phyloP scores from a whole-genome alignment of 2,329 filamentous ascomycete species.

The Ophiosphaerella herpotricha region DNA sequence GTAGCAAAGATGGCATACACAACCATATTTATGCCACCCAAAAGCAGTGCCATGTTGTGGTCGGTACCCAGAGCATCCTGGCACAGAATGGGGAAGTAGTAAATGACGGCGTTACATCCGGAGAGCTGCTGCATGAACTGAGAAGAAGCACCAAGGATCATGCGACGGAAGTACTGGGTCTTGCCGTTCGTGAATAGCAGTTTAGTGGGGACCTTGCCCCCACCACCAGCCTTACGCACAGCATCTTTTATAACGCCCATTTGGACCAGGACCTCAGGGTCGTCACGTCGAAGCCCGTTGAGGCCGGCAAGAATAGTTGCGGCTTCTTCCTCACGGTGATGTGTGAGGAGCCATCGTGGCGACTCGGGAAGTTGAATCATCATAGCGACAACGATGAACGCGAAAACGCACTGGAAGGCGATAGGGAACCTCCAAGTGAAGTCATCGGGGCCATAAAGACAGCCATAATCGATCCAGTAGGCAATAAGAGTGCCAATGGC shows the following conservation, averaged over 20 bases:
- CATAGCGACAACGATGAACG: conserved; percentile 35
- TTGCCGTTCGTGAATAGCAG: conserved; percentile 64
- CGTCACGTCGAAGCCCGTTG: conserved; percentile 53
- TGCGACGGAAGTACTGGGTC: conserved; percentile 67
- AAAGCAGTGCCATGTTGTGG: conserved; percentile 51
- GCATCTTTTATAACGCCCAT: conserved; percentile 66
- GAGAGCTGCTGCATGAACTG: conserved; percentile 65
- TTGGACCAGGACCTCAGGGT: conserved; percentile 61
- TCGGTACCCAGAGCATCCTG: conserved; percentile 57
- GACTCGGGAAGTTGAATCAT: conserved; percentile 45
- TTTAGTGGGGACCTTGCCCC: conserved; percentile 42
- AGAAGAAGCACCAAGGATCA: conserved; percentile 62
- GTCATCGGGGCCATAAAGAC: conserved; percentile 32
- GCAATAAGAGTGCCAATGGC: conserved; percentile 56
- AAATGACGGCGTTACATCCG: conserved; percentile 50
- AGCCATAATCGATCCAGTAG: conserved; percentile 58
- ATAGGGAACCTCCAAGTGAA: conserved; percentile 57
- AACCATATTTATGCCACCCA: conserved; percentile 59
- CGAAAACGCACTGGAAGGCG: conserved; percentile 57
- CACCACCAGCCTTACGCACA: conserved; percentile 43
- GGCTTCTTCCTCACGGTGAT: conserved; percentile 53
- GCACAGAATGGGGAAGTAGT: conserved; percentile 52
- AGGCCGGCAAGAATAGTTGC: conserved; percentile 54
- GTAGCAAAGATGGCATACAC: conserved; percentile 61
- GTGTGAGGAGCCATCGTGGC: conserved; percentile 40